A percentile compares a stretch with the other conserved stretches of the same genome.
Conservation (phyloP, 2,329 filamentous ascomycete species). For the Teratosphaeria gauchensis region DNA sequence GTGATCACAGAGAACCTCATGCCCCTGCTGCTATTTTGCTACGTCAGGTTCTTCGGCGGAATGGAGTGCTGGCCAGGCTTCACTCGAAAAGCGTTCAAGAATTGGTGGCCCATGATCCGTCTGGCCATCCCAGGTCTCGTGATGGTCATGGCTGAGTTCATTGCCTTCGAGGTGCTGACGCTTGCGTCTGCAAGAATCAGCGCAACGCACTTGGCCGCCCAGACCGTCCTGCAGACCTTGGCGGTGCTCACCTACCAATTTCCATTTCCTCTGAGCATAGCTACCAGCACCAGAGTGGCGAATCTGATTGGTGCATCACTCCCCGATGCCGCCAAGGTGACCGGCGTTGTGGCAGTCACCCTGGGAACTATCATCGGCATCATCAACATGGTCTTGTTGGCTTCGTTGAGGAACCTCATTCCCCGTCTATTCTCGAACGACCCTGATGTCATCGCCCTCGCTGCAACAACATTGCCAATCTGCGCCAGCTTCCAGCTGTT, state of each 20-base stretch:
- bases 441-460: slow-evolving; percentile 56
- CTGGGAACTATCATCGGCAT: slow-evolving; percentile 62
- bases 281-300: slow-evolving; percentile 76
- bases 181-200: slow-evolving; percentile 73
- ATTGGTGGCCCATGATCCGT: slow-evolving; percentile 77
- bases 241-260: slow-evolving; percentile 79
- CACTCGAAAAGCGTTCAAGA: slow-evolving; percentile 56
- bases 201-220: slow-evolving; percentile 71
- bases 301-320: slow-evolving; percentile 86
- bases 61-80: slow-evolving; percentile 75
- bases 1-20: slow-evolving; percentile 66
- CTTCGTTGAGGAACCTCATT: slow-evolving; percentile 59
- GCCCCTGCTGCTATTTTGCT: slow-evolving; percentile 61
- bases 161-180: slow-evolving; percentile 78
- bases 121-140: slow-evolving; percentile 81
- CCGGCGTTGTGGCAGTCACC: slow-evolving; percentile 65
- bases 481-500: slow-evolving; percentile 85
- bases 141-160: slow-evolving; percentile 89
- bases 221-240: slow-evolving; percentile 73
- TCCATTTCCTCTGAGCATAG: slow-evolving; percentile 83
- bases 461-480: slow-evolving; percentile 61
- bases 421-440: slow-evolving; percentile 65
- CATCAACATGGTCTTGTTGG: slow-evolving; percentile 65
- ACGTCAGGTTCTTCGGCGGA: slow-evolving; percentile 62
- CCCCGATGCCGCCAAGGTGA: slow-evolving; percentile 67